Percentiles rank a stretch among this genome's conserved stretches.
These are phyloP conservation scores for Coemansia sp. DNA, from an alignment of 192 early-diverging fungal genomes.

Conservation along the genomic window DNA sequence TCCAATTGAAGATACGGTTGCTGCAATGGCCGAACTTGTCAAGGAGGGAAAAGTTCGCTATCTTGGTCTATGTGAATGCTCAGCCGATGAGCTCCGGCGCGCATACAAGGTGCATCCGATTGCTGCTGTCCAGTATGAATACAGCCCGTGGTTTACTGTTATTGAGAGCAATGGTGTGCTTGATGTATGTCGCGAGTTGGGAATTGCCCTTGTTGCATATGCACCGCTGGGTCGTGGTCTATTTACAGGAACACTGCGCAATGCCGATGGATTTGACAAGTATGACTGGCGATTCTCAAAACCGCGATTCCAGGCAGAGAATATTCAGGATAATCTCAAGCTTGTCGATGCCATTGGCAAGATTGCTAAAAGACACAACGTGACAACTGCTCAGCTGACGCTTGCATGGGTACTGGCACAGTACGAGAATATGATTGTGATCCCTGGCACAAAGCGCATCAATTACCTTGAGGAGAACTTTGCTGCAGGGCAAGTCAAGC, in stretches of 20 bases:
- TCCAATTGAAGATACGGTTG: not conserved
- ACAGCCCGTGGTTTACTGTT: slow-evolving; percentile 58
- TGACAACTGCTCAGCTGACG: not conserved
- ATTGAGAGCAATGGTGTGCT: slow-evolving; percentile 69
- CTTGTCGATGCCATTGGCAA: slow-evolving; percentile 55
- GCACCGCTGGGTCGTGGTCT: slow-evolving; percentile 72
- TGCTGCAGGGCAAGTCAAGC: slow-evolving; percentile 1
- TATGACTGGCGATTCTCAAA: slow-evolving; percentile 54
- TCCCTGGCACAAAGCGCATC: not conserved
- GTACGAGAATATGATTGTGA: not conserved
- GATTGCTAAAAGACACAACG: slow-evolving; percentile 52
- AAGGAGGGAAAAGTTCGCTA: not conserved
- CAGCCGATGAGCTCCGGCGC: not conserved
- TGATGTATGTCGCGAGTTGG: slow-evolving; percentile 69
- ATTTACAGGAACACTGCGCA: slow-evolving; percentile 59
- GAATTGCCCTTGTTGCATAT: slow-evolving; percentile 70
- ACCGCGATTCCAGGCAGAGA: slow-evolving; percentile 60
- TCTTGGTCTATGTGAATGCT: not conserved
- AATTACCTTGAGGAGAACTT: slow-evolving; percentile 5
- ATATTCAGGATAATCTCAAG: slow-evolving; percentile 58
- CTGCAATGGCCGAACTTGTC: slow-evolving; percentile 1
- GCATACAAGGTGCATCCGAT: slow-evolving; percentile 5
- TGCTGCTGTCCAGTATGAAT: slow-evolving; percentile 13
- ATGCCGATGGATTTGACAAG: slow-evolving; percentile 52
- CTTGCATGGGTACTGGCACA: not conserved